Percentiles rank a stretch among this genome's conserved stretches.
Evolutionary conservation across 306 rosid species (phyloP).

Genomic region (Pyrus betulifolia): DNA sequence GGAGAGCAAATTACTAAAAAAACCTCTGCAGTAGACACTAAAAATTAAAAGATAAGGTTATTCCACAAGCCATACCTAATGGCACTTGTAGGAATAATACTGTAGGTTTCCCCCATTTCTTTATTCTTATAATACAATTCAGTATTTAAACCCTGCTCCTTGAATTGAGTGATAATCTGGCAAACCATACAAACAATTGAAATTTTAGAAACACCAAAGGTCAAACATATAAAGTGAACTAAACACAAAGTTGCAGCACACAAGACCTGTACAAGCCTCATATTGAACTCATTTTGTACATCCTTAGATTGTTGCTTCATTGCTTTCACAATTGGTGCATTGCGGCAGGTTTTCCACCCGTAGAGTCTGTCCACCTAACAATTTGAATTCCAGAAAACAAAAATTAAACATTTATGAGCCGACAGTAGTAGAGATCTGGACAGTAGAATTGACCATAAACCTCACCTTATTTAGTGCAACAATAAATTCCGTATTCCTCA

Average conservation of each 20-base stretch:
- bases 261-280: constrained; percentile 70
- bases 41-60: background rate
- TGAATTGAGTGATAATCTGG: constrained; percentile 74
- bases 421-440: background rate
- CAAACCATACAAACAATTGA: constrained; percentile 14
- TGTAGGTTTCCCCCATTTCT: constrained; percentile 93
- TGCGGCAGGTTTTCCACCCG: constrained; percentile 75
- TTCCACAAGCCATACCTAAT: constrained; percentile 46
- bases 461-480: constrained; percentile 85
- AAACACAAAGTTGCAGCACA: background rate
- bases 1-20: background rate
- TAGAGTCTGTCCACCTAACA: constrained; percentile 85
- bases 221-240: background rate
- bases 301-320: constrained; percentile 80
- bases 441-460: background rate
- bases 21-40: background rate
- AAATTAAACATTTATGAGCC: background rate
- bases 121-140: constrained; percentile 74
- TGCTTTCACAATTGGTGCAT: constrained; percentile 75
- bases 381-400: constrained; percentile 7
- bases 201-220: constrained; percentile 3
- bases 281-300: constrained; percentile 75
- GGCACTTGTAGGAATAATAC: constrained; percentile 97
- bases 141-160: constrained; percentile 83
- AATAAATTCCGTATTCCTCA: constrained; percentile 94